A percentile compares a stretch with the other conserved stretches of the same genome.
These are phyloP conservation scores for Mitragyna speciosa DNA, from an alignment of 257 asterid genomes.

Conservation along the genomic window DNA sequence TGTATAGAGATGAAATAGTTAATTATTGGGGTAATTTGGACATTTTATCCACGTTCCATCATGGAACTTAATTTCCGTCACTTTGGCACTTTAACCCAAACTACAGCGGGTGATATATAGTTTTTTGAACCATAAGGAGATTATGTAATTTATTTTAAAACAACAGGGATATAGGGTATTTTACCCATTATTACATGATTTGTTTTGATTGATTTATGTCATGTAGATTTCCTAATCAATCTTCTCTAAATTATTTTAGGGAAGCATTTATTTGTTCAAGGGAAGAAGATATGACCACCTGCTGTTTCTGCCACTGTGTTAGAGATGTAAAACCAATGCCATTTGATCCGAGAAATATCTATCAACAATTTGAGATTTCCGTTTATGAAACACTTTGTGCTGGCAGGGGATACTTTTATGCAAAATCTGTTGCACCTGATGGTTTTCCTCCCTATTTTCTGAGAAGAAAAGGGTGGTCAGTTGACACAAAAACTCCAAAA, in stretches of 20 bases:
- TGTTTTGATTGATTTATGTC: background rate
- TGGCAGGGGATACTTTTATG: slow-evolving; percentile 10
- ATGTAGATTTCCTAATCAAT: background rate
- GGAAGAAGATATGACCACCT: slow-evolving; percentile 48
- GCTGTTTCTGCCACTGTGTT: slow-evolving; percentile 50
- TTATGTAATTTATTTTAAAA: no score
- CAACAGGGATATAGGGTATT: no score
- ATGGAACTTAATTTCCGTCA: no score
- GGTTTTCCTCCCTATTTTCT: slow-evolving; percentile 22
- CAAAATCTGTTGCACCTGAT: slow-evolving; percentile 15
- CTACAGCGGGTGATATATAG: no score
- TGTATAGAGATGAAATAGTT: no score
- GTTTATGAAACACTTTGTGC: background rate
- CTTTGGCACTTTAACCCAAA: no score
- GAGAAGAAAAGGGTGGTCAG: slow-evolving; percentile 24
- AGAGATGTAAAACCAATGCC: slow-evolving; percentile 50
- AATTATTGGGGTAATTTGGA: no score
- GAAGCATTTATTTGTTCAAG: slow-evolving; percentile 58
- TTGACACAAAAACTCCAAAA: slow-evolving; percentile 14
- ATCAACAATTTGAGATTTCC: slow-evolving; percentile 45
- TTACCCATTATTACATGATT: background rate
- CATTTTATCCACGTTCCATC: no score
- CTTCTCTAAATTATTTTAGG: slow-evolving; percentile 25
- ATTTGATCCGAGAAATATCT: slow-evolving; percentile 44
- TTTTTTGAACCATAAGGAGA: no score